These are phyloP conservation scores for Arabidopsis suecica DNA, from an alignment of 345 rosid genomes.

Conservation along the genomic window DNA sequence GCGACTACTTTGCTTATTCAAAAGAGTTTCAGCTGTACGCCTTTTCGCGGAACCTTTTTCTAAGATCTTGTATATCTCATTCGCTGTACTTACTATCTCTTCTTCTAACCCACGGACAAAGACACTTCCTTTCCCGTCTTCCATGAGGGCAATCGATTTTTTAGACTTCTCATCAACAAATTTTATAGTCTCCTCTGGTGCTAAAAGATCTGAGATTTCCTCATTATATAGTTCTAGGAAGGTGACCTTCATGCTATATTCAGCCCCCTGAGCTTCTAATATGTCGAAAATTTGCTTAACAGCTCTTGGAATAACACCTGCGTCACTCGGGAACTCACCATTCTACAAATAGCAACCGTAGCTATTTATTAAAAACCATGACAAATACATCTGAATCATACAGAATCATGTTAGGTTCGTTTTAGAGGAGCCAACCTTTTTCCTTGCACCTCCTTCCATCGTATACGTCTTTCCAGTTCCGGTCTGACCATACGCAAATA, in stretches of 20 bases:
- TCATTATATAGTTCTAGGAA: conserved; percentile 94
- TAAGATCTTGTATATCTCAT: conserved; percentile 94
- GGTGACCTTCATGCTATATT: conserved; percentile 97
- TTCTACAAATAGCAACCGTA: conserved; percentile 57
- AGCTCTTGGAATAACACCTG: conserved; percentile 97
- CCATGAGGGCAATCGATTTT: conserved; percentile 96
- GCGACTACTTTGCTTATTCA: conserved; percentile 99
- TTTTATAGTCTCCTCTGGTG: conserved; percentile 78
- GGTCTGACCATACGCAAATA: conserved; percentile 98
- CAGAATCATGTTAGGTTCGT: background rate
- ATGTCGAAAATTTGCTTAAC: conserved; percentile 91
- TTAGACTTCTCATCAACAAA: conserved; percentile 90
- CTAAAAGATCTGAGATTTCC: conserved; percentile 97
- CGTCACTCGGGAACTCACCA: conserved; percentile 95
- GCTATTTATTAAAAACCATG: conserved; percentile 27
- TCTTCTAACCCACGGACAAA: conserved; percentile 97
- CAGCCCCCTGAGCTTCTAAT: conserved; percentile 87
- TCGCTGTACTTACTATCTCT: conserved; percentile 92
- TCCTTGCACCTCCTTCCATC: conserved; percentile 98
- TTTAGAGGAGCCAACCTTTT: conserved; percentile 59
- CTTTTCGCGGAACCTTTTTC: conserved; percentile 97
- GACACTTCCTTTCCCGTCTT: conserved; percentile 99
- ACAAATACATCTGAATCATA: conserved; percentile 4
- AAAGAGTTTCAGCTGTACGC: conserved; percentile 98
- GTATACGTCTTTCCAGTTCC: conserved; percentile 99